Base-by-base conservation (phyloP, 192 early-diverging fungal species). In the Backusella circina region DNA sequence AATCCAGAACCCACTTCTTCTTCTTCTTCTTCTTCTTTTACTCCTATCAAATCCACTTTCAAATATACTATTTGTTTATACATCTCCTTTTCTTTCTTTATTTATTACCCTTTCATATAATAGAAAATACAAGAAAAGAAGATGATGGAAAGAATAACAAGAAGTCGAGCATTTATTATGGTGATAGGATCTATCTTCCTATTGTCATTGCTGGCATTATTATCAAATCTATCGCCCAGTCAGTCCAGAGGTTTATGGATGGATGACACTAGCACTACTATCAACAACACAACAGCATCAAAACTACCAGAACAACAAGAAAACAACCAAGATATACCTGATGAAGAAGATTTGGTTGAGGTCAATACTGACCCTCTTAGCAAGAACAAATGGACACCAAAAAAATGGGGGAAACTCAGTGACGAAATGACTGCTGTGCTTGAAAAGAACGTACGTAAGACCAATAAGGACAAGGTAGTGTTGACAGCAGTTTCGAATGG, bases 401-500 rank as follows among this genome's bases (percentile, higher is more conserved):
- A 70, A 28, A 41, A 23, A 47, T 70, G 39, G 41, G 69, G 69
- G 18, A 35, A 38, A 23, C 41, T 70, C 3, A 26, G 26, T 30
- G 28, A 70, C 12, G 26, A 70, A 47, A 70, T 70, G 26, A 41
- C 38, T 6, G 12, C 38, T 30, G 28, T 37, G 38, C 26, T 70
- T 28, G 21, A 39, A 41, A 28, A 47, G 15, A 70, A 70, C 39
- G 69, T 70, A 18, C 32, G 33, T 21, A 70, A 44, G 31, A 10
- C 23, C 5, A 72, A 38, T 9, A 36, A 69, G 12, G 71, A 80
- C 32, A 66, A 72, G 15, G 47, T 81, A 0, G 36, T 81, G 70
- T 80, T 80, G 36, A 79, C 82, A 0, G 77, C 82, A 33, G 82
- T 83, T 9, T 75, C 75, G 3, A 83, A 83, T 64, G 39, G 33